Base-by-base conservation (phyloP, 106 monocot genomes). In the Dendrobium huoshanense region DNA sequence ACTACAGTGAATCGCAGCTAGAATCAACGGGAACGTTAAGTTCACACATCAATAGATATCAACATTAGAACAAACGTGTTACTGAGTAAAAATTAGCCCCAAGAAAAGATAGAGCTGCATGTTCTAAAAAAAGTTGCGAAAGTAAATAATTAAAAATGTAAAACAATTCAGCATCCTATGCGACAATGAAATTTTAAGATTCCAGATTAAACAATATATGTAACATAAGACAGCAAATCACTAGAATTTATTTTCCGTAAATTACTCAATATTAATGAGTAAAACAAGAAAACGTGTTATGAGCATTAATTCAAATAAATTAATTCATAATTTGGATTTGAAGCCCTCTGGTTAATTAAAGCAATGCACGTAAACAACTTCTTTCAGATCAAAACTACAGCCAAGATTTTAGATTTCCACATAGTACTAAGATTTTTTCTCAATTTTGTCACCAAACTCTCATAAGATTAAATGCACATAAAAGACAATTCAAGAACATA, bases 371-470 rank as follows among this genome's bases (percentile, higher is more conserved):
- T 15, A 2, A 70, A 29, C 33, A 20, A 20, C 8, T 74, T 19
- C 3, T 73, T 73, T 74, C 74, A 74, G 74, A 44, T 44, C 74
- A 74, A 74, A 42, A 44, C 20, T 44, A 43, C 18, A 74, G 13
- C n/a, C 33, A 42, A 19, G 40, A 7, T 72, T 41, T 29, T 20
- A 41, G 10, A 74, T 9, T 16, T 73, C 44, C 19, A 7, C 43
- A 74, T 44, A 74, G 8, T 74, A 18, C 74, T 43, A 19, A 43
- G 4, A 1, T n/a, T 74, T 44, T 43, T 74, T 44, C 61, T 42
- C 41, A 74, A 74, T n/a, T 44, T 43, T n/a, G 1, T 11, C 5
- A 37, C 33, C 9, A 70, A 44, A 73, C 5, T 73, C n/a, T 20
- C 73, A 73, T 41, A 48, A 49, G 6, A 49, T 76, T 49, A 27